These are phyloP conservation scores for Penicillium diatomitis DNA, from an alignment of 495 filamentous ascomycete species.

Conservation along the genomic window DNA sequence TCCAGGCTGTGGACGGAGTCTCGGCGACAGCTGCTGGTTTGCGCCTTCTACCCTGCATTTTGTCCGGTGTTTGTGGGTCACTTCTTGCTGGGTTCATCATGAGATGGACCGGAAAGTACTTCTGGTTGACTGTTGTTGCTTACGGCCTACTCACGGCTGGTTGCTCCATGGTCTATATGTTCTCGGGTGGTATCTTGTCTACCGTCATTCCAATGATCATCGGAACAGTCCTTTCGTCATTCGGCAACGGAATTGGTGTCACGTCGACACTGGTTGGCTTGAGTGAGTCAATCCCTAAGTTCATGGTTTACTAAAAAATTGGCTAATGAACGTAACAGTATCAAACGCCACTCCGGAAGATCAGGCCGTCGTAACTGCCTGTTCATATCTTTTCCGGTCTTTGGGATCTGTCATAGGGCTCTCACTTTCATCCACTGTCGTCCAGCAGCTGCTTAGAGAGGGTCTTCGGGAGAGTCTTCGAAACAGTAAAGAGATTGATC, in stretches of 20 bases:
- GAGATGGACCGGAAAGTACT: constrained; percentile 69
- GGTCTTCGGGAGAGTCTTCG: constrained; percentile 45
- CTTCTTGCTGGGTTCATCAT: constrained; percentile 63
- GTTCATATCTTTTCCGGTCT: constrained; percentile 78
- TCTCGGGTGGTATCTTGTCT: constrained; percentile 43
- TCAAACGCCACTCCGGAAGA: constrained; percentile 60
- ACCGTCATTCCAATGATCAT: constrained; percentile 42
- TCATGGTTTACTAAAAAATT: no score
- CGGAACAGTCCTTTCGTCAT: constrained; percentile 45
- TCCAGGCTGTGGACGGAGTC: constrained; percentile 63
- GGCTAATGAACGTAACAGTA: constrained; percentile 29
- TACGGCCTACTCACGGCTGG: constrained; percentile 47
- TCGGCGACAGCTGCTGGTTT: constrained; percentile 58
- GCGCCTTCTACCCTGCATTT: constrained; percentile 57
- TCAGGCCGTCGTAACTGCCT: constrained; percentile 73
- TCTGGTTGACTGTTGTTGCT: constrained; percentile 57
- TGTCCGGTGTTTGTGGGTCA: constrained; percentile 56
- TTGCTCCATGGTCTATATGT: constrained; percentile 46
- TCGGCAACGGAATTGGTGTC: constrained; percentile 59
- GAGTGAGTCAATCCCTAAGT: constrained; percentile 30
- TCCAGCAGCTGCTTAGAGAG: constrained; percentile 60
- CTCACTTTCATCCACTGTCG: constrained; percentile 58
- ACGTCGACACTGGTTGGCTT: constrained; percentile 60
- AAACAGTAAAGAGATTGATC: constrained; percentile 50
- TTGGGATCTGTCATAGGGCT: constrained; percentile 71